Conservation (phyloP, 345 rosid species). For the Gossypium stocksii region DNA sequence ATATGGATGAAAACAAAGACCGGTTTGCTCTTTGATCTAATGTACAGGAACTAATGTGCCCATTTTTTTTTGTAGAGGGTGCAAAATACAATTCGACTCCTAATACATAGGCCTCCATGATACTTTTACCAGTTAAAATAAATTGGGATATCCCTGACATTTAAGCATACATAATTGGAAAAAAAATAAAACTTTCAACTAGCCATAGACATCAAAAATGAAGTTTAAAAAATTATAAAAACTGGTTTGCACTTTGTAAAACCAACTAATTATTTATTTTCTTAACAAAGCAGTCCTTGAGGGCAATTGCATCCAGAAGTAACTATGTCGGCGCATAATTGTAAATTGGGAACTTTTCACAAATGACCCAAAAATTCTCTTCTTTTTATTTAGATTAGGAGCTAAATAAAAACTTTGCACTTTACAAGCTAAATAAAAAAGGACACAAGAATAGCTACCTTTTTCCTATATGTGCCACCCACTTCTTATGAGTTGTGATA, state of each 20-base stretch:
- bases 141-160: background rate
- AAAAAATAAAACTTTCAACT: background rate
- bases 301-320: background rate
- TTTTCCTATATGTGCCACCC: background rate
- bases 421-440: background rate
- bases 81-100: no score
- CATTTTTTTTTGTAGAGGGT: no score
- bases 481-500: background rate
- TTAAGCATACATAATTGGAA: background rate
- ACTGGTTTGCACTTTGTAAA: background rate
- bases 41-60: no score
- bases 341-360: background rate
- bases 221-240: background rate
- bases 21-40: no score
- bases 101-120: no score
- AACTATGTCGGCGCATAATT: background rate
- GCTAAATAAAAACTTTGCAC: slow-evolving; percentile 5
- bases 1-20: no score
- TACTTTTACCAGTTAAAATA: no score
- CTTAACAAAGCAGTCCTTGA: background rate
- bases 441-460: slow-evolving; percentile 5
- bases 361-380: background rate
- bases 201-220: background rate
- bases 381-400: background rate
- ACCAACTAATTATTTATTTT: background rate